Conservation (phyloP, 2,329 filamentous ascomycete species). For the Teratosphaeria viscida region DNA sequence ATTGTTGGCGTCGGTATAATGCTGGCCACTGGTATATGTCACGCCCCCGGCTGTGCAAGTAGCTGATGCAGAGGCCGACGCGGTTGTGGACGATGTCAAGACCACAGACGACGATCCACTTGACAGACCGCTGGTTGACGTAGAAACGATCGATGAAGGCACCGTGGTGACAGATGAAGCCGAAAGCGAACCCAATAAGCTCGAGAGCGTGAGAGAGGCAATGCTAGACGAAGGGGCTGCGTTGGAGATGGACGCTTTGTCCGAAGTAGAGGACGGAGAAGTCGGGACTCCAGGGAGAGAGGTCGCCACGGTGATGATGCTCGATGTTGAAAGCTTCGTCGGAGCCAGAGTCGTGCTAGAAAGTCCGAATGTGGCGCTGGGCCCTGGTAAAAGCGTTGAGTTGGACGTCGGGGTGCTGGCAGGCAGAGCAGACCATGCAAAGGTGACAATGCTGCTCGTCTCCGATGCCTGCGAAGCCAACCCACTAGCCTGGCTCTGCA, state of each 20-base stretch:
- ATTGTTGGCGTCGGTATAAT: not conserved
- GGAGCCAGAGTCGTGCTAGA: not conserved
- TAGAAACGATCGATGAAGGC: not conserved
- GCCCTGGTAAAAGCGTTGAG: not conserved
- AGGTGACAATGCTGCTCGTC: not conserved
- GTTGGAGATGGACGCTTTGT: too few relatives aligned
- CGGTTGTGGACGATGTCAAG: not conserved
- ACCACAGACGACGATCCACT: not conserved
- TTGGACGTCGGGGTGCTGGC: too few relatives aligned
- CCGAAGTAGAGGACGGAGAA: too few relatives aligned
- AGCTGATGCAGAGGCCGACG: not conserved
- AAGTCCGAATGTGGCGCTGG: not conserved
- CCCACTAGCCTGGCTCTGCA: not conserved
- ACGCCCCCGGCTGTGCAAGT: slow-evolving; percentile 3
- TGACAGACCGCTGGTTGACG: not conserved
- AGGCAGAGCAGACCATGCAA: not conserved
- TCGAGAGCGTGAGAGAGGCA: not conserved
- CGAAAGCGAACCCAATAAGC: not conserved
- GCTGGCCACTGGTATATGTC: not conserved
- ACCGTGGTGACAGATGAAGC: not conserved
- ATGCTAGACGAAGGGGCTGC: too few relatives aligned
- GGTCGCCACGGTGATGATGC: not conserved
- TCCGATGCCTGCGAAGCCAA: not conserved
- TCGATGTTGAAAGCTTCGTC: not conserved
- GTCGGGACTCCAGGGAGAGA: too few relatives aligned